Percentiles rank a stretch among this genome's conserved stretches.
Evolutionary conservation across 441 rosid genomes (phyloP).

Genomic region (Pelargonium australe): DNA sequence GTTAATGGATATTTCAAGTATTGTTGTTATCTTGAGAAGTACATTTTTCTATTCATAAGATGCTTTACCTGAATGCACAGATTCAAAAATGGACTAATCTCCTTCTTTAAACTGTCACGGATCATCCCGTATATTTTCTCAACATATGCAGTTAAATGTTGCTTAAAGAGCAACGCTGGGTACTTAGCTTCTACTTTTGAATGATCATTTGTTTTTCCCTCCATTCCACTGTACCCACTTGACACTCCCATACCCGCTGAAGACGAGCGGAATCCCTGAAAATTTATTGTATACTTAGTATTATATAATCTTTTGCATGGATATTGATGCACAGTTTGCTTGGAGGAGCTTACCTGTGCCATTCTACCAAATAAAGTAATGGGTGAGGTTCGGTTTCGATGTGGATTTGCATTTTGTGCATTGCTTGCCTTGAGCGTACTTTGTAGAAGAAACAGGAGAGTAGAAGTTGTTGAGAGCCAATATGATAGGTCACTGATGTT

Average conservation of each 20-base stretch:
- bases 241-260: slow-evolving; percentile 40
- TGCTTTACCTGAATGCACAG: slow-evolving; percentile 59
- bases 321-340: slow-evolving; percentile 17
- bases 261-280: slow-evolving; percentile 46
- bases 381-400: slow-evolving; percentile 38
- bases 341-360: slow-evolving; percentile 42
- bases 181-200: slow-evolving; percentile 65
- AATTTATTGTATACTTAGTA: slow-evolving; percentile 14
- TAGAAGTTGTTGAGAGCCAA: slow-evolving; percentile 67
- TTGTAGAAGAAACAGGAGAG: slow-evolving; percentile 59
- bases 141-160: slow-evolving; percentile 64
- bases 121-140: slow-evolving; percentile 70
- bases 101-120: slow-evolving; percentile 58
- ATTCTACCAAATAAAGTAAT: slow-evolving; percentile 45
- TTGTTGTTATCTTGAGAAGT: neutral
- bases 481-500: slow-evolving; percentile 44
- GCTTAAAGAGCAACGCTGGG: slow-evolving; percentile 72
- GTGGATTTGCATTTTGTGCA: slow-evolving; percentile 29
- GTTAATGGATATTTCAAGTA: slow-evolving; percentile 3
- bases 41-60: neutral
- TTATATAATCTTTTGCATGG: slow-evolving; percentile 15
- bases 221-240: slow-evolving; percentile 49
- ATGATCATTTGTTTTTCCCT: slow-evolving; percentile 36
- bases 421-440: slow-evolving; percentile 52
- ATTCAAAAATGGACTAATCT: slow-evolving; percentile 50